phyloP scores from a whole-genome alignment of 2,329 filamentous ascomycete genomes.

The Scortechinia acanthostroma region DNA sequence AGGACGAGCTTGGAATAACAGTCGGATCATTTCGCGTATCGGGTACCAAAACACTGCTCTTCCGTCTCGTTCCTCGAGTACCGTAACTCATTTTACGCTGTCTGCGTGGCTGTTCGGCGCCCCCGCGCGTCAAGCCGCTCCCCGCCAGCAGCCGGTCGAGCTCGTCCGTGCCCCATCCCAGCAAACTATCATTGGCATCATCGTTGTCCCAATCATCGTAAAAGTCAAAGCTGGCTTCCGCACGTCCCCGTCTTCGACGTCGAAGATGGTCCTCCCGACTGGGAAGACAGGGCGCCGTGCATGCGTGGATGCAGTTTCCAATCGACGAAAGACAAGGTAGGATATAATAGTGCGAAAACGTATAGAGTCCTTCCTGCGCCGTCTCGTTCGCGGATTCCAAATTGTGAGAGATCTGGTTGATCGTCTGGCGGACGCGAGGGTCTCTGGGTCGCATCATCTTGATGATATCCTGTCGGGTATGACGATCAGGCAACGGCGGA shows the following conservation, averaged over 20 bases:
- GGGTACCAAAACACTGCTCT: slow-evolving; percentile 35
- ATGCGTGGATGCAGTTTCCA: slow-evolving; percentile 40
- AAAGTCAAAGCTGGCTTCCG: slow-evolving; percentile 59
- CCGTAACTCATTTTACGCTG: slow-evolving; percentile 57
- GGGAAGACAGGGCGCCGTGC: slow-evolving; percentile 43
- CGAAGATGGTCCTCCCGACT: slow-evolving; percentile 38
- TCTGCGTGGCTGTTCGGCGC: slow-evolving; percentile 36
- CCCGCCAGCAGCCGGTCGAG: slow-evolving; percentile 49
- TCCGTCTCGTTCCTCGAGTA: slow-evolving; percentile 37
- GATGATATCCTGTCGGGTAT: slow-evolving; percentile 4
- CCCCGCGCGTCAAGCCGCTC: slow-evolving; percentile 29
- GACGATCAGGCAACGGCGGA: no score
- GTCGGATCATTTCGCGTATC: slow-evolving; percentile 45
- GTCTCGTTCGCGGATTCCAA: slow-evolving; percentile 58
- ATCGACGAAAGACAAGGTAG: slow-evolving; percentile 45
- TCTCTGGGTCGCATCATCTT: slow-evolving; percentile 52
- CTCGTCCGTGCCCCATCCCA: slow-evolving; percentile 55
- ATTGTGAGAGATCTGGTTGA: slow-evolving; percentile 58
- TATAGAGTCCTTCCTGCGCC: slow-evolving; percentile 53
- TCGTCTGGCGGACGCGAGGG: slow-evolving; percentile 55
- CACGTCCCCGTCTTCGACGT: slow-evolving; percentile 39
- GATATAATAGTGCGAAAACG: slow-evolving; percentile 52
- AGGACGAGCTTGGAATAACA: slow-evolving; percentile 47
- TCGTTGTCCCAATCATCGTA: slow-evolving; percentile 65
- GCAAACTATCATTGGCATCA: slow-evolving; percentile 39